These are phyloP conservation scores for Elsinoe necatrix DNA, from an alignment of 2,329 filamentous ascomycete species.

Conservation along the genomic window DNA sequence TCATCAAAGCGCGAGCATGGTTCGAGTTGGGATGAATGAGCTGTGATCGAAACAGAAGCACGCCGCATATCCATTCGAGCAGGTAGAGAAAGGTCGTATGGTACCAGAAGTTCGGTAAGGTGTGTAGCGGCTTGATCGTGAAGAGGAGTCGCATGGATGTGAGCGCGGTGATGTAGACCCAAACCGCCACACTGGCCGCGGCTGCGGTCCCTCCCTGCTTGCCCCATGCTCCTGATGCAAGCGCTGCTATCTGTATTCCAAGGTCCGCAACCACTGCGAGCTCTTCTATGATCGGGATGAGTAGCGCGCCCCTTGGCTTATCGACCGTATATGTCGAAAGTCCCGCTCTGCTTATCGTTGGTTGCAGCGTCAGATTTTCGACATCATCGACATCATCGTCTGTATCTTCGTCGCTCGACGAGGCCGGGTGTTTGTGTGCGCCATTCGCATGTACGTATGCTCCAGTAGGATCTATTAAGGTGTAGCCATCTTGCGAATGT, in stretches of 20 bases:
- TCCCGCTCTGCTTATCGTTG: slow-evolving; percentile 44
- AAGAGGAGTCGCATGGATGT: slow-evolving; percentile 61
- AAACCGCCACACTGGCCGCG: slow-evolving; percentile 60
- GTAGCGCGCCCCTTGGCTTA: slow-evolving; percentile 63
- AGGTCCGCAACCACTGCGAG: slow-evolving; percentile 65
- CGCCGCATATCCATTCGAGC: slow-evolving; percentile 67
- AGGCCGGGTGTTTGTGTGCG: slow-evolving; percentile 22
- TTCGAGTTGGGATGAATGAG: slow-evolving; percentile 66
- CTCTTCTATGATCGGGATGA: slow-evolving; percentile 65
- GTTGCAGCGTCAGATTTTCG: slow-evolving; percentile 46
- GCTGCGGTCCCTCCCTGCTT: slow-evolving; percentile 50
- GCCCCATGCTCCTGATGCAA: slow-evolving; percentile 54
- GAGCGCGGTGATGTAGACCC: slow-evolving; percentile 72
- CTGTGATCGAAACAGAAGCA: slow-evolving; percentile 75
- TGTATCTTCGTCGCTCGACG: slow-evolving; percentile 35
- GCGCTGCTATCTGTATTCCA: slow-evolving; percentile 56
- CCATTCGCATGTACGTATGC: slow-evolving; percentile 27
- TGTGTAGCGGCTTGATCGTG: slow-evolving; percentile 50
- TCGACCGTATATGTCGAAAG: slow-evolving; percentile 58
- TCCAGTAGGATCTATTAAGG: slow-evolving; percentile 9
- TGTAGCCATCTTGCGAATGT: slow-evolving; percentile 6
- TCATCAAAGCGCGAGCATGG: slow-evolving; percentile 55
- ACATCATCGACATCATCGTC: slow-evolving; percentile 55
- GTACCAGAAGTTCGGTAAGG: slow-evolving; percentile 76
- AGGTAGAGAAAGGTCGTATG: slow-evolving; percentile 82